Evolutionary conservation across 225 moss, liverwort and hornwort genomes (phyloP).

Genomic region (Polytrichum formosum): DNA sequence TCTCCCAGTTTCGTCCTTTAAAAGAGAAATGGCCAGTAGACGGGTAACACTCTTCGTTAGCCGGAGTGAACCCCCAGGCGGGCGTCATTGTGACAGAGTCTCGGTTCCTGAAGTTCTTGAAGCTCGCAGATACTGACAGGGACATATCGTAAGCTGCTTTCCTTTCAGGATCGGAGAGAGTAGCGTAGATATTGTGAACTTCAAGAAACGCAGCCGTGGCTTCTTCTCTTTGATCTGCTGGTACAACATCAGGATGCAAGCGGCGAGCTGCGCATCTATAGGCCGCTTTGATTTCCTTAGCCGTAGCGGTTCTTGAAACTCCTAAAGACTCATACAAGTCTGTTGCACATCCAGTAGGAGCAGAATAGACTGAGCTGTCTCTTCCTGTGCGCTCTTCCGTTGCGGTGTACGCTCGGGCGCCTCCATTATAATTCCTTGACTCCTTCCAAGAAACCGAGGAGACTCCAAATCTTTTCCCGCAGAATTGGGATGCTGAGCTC

Average conservation of each 20-base stretch:
- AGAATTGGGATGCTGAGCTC: slow-evolving; percentile 22
- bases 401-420: slow-evolving; percentile 30
- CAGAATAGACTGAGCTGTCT: slow-evolving; percentile 2
- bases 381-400: slow-evolving; percentile 22
- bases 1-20: slow-evolving; percentile 43
- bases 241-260: slow-evolving; percentile 78
- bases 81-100: neutral
- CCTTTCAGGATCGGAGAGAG: slow-evolving; percentile 60
- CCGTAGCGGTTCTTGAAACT: slow-evolving; percentile 56
- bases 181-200: slow-evolving; percentile 52
- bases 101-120: slow-evolving; percentile 12
- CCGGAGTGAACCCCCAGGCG: slow-evolving; percentile 10
- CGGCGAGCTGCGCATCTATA: slow-evolving; percentile 60
- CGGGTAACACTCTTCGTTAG: slow-evolving; percentile 8
- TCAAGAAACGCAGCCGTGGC: slow-evolving; percentile 62
- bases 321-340: slow-evolving; percentile 66
- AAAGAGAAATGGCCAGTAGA: slow-evolving; percentile 12
- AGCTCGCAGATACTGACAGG: slow-evolving; percentile 21
- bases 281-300: slow-evolving; percentile 74
- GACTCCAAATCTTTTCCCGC: slow-evolving; percentile 25
- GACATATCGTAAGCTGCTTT: slow-evolving; percentile 58
- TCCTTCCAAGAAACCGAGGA: slow-evolving; percentile 17
- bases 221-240: slow-evolving; percentile 48
- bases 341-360: slow-evolving; percentile 5
- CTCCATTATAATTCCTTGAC: slow-evolving; percentile 5